Conservation (phyloP, 1,139 yeast genomes). For the Magnusiomyces magnusii region DNA sequence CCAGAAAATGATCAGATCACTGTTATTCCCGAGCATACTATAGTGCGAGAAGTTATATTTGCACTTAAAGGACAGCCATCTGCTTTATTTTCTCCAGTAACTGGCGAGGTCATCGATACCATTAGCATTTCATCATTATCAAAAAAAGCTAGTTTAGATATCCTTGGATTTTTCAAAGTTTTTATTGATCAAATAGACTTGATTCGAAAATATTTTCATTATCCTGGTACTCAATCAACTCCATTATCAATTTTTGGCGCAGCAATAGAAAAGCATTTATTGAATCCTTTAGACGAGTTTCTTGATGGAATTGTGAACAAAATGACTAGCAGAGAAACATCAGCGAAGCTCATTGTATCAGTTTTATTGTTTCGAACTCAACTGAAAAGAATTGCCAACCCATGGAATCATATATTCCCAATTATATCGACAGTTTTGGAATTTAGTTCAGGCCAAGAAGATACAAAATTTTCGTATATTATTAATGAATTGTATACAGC, state of each 20-base stretch:
- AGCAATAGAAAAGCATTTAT: constrained; percentile 2
- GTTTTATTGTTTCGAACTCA: not conserved
- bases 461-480: not conserved
- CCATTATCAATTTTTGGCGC: constrained; percentile 6
- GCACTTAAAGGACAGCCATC: not conserved
- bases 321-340: not conserved
- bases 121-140: not conserved
- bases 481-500: not conserved
- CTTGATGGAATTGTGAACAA: not conserved
- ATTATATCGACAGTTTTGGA: not conserved
- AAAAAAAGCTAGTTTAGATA: not conserved
- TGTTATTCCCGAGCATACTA: not conserved
- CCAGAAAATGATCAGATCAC: not conserved
- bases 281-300: not conserved
- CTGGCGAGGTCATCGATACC: not conserved
- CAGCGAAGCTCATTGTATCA: not conserved
- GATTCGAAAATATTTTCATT: not conserved
- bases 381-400: not conserved
- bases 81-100: not conserved
- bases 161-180: not conserved
- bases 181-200: not conserved
- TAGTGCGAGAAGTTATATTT: not conserved
- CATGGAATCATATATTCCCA: not conserved
- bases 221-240: not conserved
- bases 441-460: not conserved